Evolutionary conservation across 108 stramenopile species (phyloP).

Genomic region (Pseudonitzschia multiseries): DNA sequence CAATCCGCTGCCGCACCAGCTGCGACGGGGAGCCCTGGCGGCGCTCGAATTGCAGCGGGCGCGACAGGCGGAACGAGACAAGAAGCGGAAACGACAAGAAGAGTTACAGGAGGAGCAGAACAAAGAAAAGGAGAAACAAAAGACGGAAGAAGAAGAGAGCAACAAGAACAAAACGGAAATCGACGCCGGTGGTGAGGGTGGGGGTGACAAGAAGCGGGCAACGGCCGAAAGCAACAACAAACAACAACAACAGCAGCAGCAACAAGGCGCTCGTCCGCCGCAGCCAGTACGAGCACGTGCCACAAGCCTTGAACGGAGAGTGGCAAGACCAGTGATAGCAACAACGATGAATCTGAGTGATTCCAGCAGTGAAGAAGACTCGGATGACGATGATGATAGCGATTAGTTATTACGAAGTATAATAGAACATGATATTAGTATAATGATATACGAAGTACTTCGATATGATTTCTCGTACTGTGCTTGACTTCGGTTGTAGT

Average conservation of each 20-base stretch:
- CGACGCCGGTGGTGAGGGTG: slow-evolving; percentile 9
- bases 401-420: slow-evolving; percentile 10
- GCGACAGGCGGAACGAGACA: slow-evolving; percentile 42
- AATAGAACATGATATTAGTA: no score
- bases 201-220: slow-evolving; percentile 10
- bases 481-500: background rate
- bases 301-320: slow-evolving; percentile 9
- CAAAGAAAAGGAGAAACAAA: slow-evolving; percentile 26
- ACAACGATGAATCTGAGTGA: slow-evolving; percentile 80
- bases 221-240: slow-evolving; percentile 2
- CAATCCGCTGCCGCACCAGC: slow-evolving; percentile 82
- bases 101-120: slow-evolving; percentile 43
- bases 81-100: slow-evolving; percentile 45
- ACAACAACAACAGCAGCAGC: no score
- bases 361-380: slow-evolving; percentile 57
- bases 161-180: slow-evolving; percentile 22
- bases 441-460: background rate
- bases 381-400: slow-evolving; percentile 44
- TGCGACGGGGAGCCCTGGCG: slow-evolving; percentile 78
- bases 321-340: slow-evolving; percentile 1
- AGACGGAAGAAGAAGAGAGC: slow-evolving; percentile 30
- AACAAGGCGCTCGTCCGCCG: slow-evolving; percentile 8
- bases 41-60: slow-evolving; percentile 74
- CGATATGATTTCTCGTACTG: background rate
- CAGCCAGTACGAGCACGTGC: background rate